Evolutionary conservation across 305 asterid species (phyloP).

Genomic region (Fraxinus baroniana): DNA sequence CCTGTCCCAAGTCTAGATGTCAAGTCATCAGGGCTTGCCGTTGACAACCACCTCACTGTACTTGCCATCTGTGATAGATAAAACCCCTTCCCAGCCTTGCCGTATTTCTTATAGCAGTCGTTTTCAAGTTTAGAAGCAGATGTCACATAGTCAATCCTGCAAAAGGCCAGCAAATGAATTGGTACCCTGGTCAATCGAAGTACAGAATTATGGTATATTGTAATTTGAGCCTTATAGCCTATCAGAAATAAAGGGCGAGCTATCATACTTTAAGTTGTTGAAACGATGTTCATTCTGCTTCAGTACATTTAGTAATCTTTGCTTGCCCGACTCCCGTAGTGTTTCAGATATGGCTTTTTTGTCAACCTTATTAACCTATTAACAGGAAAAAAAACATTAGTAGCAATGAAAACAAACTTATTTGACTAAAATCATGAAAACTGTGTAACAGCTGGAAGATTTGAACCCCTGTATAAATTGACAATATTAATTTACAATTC

Average conservation of each 20-base stretch:
- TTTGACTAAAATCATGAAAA: conserved; percentile 6
- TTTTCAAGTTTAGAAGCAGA: conserved; percentile 65
- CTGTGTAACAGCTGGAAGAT: neutral
- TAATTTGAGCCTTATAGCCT: neutral
- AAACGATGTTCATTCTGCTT: conserved; percentile 58
- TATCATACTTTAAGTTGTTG: conserved; percentile 46
- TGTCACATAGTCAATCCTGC: conserved; percentile 55
- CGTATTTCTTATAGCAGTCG: conserved; percentile 68
- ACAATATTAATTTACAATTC: neutral
- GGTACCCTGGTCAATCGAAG: neutral
- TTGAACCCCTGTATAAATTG: conserved; percentile 8
- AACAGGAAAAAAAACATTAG: conserved; percentile 14
- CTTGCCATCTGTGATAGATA: conserved; percentile 86
- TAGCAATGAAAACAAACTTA: neutral
- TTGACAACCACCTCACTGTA: conserved; percentile 74
- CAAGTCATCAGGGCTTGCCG: conserved; percentile 60
- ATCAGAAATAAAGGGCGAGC: conserved; percentile 3
- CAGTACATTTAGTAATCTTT: conserved; percentile 63
- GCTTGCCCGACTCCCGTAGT: conserved; percentile 69
- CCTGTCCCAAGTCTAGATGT: conserved; percentile 39
- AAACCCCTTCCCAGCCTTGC: conserved; percentile 70
- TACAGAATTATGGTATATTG: neutral
- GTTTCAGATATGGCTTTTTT: conserved; percentile 67
- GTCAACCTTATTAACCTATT: conserved; percentile 52
- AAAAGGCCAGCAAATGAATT: conserved; percentile 10